Percentiles rank a stretch among this genome's conserved stretches.
These are phyloP conservation scores for Calonectria naviculata DNA, from an alignment of 2,329 filamentous ascomycete genomes.

Conservation along the genomic window DNA sequence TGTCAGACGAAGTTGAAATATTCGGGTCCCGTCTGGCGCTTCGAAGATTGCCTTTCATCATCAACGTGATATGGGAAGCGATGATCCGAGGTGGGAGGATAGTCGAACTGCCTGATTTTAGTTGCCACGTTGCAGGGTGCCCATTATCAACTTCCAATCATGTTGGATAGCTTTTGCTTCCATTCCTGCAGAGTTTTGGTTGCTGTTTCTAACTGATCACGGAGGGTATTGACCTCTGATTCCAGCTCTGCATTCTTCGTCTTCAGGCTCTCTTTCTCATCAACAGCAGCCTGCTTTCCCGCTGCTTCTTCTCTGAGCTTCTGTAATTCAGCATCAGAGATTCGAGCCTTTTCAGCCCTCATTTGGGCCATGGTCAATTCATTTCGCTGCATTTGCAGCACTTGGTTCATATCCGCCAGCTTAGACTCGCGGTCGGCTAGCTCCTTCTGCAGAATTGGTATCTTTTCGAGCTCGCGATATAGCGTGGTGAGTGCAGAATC, in stretches of 20 bases:
- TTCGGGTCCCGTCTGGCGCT: too few species aligned
- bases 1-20: too few species aligned
- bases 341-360: background rate
- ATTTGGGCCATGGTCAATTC: background rate
- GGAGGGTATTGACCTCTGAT: background rate
- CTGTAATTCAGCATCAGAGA: background rate
- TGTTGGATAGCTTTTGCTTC: background rate
- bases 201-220: background rate
- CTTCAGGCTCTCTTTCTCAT: background rate
- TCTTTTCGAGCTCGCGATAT: background rate
- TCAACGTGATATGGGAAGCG: too few species aligned
- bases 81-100: too few species aligned
- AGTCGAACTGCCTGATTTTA: too few species aligned
- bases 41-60: too few species aligned
- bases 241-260: background rate
- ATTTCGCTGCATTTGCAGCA: background rate
- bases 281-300: background rate
- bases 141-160: background rate
- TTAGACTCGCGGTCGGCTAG: background rate
- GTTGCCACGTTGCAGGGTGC: too few species aligned
- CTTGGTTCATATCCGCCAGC: background rate
- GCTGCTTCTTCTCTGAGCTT: background rate
- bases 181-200: background rate
- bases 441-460: background rate
- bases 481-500: background rate